A percentile compares a stretch with the other conserved stretches of the same genome.
Evolutionary conservation across 805 yeast genomes (phyloP).

Genomic region (Maudiozyma serrabonitensis): DNA sequence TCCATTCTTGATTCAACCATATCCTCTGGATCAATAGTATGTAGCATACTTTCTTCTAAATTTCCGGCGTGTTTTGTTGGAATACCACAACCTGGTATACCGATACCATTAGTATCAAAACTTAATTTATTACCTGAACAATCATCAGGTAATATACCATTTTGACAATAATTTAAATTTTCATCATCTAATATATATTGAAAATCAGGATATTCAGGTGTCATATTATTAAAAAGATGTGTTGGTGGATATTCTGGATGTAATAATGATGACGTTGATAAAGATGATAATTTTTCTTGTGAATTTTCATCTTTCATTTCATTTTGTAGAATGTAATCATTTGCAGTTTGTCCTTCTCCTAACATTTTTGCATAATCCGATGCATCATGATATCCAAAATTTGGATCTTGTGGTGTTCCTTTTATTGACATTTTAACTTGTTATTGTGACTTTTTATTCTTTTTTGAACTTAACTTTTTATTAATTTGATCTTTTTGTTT

Average conservation of each 20-base stretch:
- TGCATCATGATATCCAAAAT: constrained; percentile 3
- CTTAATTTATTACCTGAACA: constrained; percentile 3
- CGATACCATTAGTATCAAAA: constrained; percentile 1
- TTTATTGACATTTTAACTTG: neutral
- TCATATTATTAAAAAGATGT: constrained; percentile 1
- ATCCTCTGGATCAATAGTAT: constrained; percentile 4
- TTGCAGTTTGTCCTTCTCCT: constrained; percentile 9
- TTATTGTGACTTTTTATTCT: neutral
- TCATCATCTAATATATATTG: constrained; percentile 6
- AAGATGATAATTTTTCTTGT: neutral
- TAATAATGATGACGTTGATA: neutral
- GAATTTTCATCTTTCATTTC: neutral
- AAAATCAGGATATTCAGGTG: constrained; percentile 2
- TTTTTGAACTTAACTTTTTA: neutral
- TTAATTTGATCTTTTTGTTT: neutral
- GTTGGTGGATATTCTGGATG: constrained; percentile 9
- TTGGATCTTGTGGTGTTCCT: constrained; percentile 1
- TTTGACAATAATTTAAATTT: constrained; percentile 1
- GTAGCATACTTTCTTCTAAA: neutral
- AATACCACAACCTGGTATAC: constrained; percentile 12
- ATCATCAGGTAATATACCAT: constrained; percentile 5
- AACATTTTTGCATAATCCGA: constrained; percentile 5
- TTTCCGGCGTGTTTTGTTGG: neutral
- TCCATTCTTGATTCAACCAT: constrained; percentile 11
- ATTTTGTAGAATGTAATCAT: constrained; percentile 4